These are phyloP conservation scores for Mycena sanguinolenta DNA, from an alignment of 768 basidiomycete species.

Conservation along the genomic window DNA sequence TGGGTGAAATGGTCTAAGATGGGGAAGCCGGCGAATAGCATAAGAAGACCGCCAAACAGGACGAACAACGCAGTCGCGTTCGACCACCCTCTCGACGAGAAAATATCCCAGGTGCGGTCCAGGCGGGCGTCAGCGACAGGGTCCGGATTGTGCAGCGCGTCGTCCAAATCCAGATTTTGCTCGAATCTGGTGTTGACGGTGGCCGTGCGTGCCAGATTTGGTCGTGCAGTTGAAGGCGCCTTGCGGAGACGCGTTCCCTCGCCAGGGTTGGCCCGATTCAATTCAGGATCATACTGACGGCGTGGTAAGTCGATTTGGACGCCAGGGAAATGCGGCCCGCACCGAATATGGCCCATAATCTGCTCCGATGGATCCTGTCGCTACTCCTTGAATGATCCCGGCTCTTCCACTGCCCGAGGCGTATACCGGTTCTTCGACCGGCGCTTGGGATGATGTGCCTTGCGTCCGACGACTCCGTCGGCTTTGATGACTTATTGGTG, in stretches of 20 bases:
- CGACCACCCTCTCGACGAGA: constrained; percentile 86
- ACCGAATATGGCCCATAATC: constrained; percentile 93
- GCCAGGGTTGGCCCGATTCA: constrained; percentile 56
- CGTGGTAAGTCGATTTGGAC: constrained; percentile 10
- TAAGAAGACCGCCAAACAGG: constrained; percentile 76
- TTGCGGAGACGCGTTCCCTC: constrained; percentile 60
- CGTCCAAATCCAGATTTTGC: constrained; percentile 90
- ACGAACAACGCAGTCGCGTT: constrained; percentile 83
- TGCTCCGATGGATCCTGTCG: constrained; percentile 81
- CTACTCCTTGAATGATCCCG: constrained; percentile 83
- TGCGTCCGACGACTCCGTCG: neutral
- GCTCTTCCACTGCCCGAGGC: constrained; percentile 55
- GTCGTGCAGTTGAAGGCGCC: constrained; percentile 40
- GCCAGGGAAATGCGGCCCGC: constrained; percentile 42
- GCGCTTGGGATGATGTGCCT: constrained; percentile 41
- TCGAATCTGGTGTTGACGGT: constrained; percentile 84
- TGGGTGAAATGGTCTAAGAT: constrained; percentile 72
- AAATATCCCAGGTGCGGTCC: constrained; percentile 74
- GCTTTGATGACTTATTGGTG: neutral
- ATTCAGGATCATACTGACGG: constrained; percentile 30
- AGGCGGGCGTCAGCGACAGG: constrained; percentile 74
- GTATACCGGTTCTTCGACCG: constrained; percentile 43
- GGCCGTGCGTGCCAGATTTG: constrained; percentile 58
- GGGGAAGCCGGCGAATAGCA: constrained; percentile 91
- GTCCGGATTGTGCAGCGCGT: constrained; percentile 91